Base-by-base conservation (phyloP, 2,329 filamentous ascomycete genomes). In the Fusarium paranaense region DNA sequence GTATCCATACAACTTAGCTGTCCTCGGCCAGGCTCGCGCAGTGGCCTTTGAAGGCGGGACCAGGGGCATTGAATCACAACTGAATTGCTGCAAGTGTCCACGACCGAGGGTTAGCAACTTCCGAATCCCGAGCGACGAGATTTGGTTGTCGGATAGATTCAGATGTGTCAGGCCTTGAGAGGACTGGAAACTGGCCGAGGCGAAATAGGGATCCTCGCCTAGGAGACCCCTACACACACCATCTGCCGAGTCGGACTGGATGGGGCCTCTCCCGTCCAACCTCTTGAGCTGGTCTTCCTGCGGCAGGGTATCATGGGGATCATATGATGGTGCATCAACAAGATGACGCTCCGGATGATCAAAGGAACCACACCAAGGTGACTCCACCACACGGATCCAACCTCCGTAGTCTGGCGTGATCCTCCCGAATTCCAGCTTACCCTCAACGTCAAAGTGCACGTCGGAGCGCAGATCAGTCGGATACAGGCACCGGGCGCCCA, bases 41-140 rank as follows among this genome's bases (percentile, higher is more conserved):
- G 59, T 20, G 7, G 62, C 22, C 33, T 59, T 72, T 13, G 50
- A 70, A 8, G 66, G 63, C 2, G 77, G 71, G 18, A 87, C 77
- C 3, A 80, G 60, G 4, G 76, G 71, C 70, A 84, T 83, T 2
- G 80, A 82, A 18, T 88, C 86, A 66, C 88, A 88, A 52, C 89
- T 86, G 9, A 92, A 81, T 54, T 86, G 82, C 73, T 91, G 85
- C 0, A 92, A 76, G 9, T 86, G 84, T 9, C 86, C 88, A 9
- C 80, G 80, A 9, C 82, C 85, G 2, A 72, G 75, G 18, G 81
- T 80, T 2, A 92, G 76, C 5, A 91, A 70, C 18, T 76, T 81
- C 47, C 83, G 80, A 2, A 90, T 62, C 0, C 85, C 87, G 1
- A 79, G 64, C 0, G 83, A 78, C 0, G 88, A 87, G 42, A 91